phyloP scores from a whole-genome alignment of 352 stramenopile genomes.

The Pythium aquatile region DNA sequence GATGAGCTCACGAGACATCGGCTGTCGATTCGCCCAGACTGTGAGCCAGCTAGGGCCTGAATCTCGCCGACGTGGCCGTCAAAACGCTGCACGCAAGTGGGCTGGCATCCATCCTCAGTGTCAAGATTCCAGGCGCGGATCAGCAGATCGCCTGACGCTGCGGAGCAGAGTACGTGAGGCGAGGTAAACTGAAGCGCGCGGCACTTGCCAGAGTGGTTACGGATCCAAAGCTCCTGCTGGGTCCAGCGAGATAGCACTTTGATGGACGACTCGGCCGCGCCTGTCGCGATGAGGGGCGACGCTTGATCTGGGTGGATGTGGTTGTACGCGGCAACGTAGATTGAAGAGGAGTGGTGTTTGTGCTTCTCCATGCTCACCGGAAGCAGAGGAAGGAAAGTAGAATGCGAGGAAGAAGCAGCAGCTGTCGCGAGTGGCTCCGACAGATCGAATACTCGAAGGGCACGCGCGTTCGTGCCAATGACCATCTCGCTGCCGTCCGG shows the following conservation, averaged over 20 bases:
- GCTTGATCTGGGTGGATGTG: slow-evolving; percentile 4
- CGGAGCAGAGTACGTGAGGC: slow-evolving; percentile 35
- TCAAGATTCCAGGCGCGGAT: slow-evolving; percentile 60
- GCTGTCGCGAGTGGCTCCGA: slow-evolving; percentile 10
- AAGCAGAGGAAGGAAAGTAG: slow-evolving; percentile 42
- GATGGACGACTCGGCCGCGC: slow-evolving; percentile 54
- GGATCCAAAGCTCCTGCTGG: slow-evolving; percentile 32
- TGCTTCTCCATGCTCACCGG: slow-evolving; percentile 54
- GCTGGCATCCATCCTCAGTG: slow-evolving; percentile 10
- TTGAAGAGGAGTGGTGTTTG: slow-evolving; percentile 55
- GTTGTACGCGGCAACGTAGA: slow-evolving; percentile 59
- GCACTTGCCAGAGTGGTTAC: slow-evolving; percentile 42
- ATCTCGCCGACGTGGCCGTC: slow-evolving; percentile 72
- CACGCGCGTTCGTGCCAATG: slow-evolving; percentile 63
- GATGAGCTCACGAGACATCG: slow-evolving; percentile 35
- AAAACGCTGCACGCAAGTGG: slow-evolving; percentile 29
- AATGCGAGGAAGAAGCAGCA: not conserved
- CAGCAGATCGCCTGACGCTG: slow-evolving; percentile 40
- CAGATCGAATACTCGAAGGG: slow-evolving; percentile 54
- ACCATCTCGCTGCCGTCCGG: slow-evolving; percentile 38
- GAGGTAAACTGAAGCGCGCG: slow-evolving; percentile 49
- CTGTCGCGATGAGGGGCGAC: slow-evolving; percentile 44
- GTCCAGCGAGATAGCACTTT: slow-evolving; percentile 46
- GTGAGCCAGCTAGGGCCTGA: slow-evolving; percentile 34
- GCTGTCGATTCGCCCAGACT: not conserved